Base-by-base conservation (phyloP, 345 rosid genomes). In the Brassica rapa region DNA sequence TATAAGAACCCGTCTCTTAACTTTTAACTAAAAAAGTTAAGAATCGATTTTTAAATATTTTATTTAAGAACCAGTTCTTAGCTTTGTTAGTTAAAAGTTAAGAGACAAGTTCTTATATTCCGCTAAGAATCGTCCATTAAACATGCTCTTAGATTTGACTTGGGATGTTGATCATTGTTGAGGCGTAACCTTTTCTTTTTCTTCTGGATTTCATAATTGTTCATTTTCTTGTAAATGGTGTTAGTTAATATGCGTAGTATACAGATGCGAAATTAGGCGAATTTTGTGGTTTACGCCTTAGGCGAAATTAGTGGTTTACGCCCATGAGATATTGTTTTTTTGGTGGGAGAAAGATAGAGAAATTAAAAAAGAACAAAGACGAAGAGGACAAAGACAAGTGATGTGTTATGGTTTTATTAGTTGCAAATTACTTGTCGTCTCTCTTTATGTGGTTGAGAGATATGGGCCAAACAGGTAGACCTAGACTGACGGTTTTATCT, bases 381-480 rank as follows among this genome's bases (percentile, higher is more conserved):
- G 77, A 78, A 78, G 68, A 43, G 35, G 77, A 73, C 68, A 59
- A 66, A 67, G 11, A 46, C 68, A 60, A 79, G 46, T 29, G 77
- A 66, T 9, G 46, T 60, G 37, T 65, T 72, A 78, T 72, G 39
- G 81, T 78, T 78, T 72, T 71, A 78, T 41, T 72, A 78, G 77
- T 78, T 78, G 77, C 77, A 72, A 57, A 65, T 41, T 3, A 78
- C 66, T 63, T 65, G 62, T 78, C 77, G 59, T 66, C 68, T 65
- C 24, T 65, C 62, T 27, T 16, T 46, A 4, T 72, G 81, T 77
- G 81, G 77, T 60, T 73, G 74, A 79, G 77, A 60, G 49, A 66
- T 33, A 59, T 66, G 77, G 69, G 57, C 77, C 68, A 66, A 78
- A 74, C 73, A 32, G 27, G 73, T 78, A 46, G 82, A 46, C 77